phyloP scores from a whole-genome alignment of 176 grass and related monocot species.

The Luzula sylvatica region DNA sequence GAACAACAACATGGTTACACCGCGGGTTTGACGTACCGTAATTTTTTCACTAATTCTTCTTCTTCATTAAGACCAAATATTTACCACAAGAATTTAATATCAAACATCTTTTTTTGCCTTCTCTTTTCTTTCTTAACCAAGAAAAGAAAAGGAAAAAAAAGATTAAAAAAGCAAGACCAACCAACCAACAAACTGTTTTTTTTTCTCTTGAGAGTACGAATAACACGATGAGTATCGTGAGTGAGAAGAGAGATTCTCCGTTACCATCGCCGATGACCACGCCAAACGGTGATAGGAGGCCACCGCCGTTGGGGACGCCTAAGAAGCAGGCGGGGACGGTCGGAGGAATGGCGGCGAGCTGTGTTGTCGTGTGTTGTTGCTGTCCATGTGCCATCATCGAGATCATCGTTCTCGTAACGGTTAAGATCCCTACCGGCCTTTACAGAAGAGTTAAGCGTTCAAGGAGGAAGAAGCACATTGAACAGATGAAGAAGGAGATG shows the following conservation, averaged over 20 bases:
- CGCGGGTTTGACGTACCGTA: background rate
- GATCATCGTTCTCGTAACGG: constrained; percentile 41
- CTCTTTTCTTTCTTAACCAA: constrained; percentile 1
- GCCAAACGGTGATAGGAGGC: constrained; percentile 13
- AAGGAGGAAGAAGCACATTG: background rate
- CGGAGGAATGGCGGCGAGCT: constrained; percentile 52
- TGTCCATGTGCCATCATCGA: constrained; percentile 51
- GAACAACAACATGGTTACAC: background rate
- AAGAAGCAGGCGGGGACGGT: constrained; percentile 48
- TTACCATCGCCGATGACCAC: background rate
- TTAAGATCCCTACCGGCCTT: constrained; percentile 48
- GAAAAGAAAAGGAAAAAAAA: constrained; percentile 1
- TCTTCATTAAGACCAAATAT: constrained; percentile 10
- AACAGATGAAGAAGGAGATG: constrained; percentile 32
- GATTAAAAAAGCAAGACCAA: background rate
- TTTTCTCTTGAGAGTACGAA: background rate
- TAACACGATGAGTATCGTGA: background rate
- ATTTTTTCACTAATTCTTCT: constrained; percentile 6
- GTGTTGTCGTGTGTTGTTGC: constrained; percentile 58
- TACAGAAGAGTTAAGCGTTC: constrained; percentile 27
- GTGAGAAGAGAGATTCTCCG: background rate
- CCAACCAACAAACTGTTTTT: background rate
- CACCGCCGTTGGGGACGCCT: background rate
- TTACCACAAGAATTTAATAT: constrained; percentile 4
- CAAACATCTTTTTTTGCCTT: background rate